Evolutionary conservation across 2,329 filamentous ascomycete species (phyloP).

Genomic region (Escovopsis weberi): DNA sequence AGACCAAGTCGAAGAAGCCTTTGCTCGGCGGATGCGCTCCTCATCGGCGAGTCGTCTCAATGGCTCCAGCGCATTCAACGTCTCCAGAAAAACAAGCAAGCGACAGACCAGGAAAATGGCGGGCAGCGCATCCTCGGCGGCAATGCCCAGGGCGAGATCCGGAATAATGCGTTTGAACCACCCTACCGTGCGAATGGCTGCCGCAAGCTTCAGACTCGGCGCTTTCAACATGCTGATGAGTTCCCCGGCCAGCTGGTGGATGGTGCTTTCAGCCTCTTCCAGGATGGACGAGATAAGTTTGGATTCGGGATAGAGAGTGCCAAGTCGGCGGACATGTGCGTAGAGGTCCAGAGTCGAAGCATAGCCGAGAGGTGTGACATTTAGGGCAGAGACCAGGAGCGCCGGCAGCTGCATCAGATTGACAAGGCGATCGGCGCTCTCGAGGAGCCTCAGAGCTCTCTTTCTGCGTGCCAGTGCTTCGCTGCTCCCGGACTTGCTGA

Average conservation of each 20-base stretch:
- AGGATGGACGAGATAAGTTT: constrained; percentile 59
- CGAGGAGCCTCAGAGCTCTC: constrained; percentile 64
- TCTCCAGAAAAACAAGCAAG: constrained; percentile 62
- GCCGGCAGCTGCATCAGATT: constrained; percentile 85
- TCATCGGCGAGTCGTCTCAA: constrained; percentile 81
- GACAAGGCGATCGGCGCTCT: constrained; percentile 78
- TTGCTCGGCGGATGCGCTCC: constrained; percentile 42
- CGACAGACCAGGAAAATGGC: constrained; percentile 80
- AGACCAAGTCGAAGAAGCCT: constrained; percentile 35
- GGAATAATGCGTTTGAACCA: constrained; percentile 81
- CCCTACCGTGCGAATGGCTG: constrained; percentile 77
- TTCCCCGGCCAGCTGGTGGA: constrained; percentile 77
- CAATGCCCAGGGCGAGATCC: constrained; percentile 38
- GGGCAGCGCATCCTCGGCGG: constrained; percentile 54
- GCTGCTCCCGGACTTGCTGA: constrained; percentile 58
- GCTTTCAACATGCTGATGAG: constrained; percentile 64
- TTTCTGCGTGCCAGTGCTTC: constrained; percentile 59
- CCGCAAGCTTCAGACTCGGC: constrained; percentile 72
- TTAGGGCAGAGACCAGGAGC: constrained; percentile 67
- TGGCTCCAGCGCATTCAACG: constrained; percentile 71
- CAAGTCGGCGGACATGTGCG: constrained; percentile 79
- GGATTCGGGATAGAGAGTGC: constrained; percentile 69
- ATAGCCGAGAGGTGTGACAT: constrained; percentile 55
- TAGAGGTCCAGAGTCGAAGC: constrained; percentile 81
- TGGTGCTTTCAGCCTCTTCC: constrained; percentile 67